phyloP scores from a whole-genome alignment of 2,329 filamentous ascomycete species.

The Hypoxylon rubiginosum region DNA sequence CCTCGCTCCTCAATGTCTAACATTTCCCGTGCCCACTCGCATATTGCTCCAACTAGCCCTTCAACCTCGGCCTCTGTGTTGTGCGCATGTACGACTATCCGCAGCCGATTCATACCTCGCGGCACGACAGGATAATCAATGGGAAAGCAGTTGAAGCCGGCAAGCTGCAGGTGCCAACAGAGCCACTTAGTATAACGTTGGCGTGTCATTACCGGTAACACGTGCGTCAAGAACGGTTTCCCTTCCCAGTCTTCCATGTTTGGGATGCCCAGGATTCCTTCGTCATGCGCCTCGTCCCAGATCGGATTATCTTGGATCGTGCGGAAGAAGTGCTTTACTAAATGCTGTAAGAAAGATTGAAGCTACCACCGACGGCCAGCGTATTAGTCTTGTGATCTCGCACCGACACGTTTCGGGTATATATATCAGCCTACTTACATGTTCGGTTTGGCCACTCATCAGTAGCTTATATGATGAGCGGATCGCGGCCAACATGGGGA shows the following conservation, averaged over 20 bases:
- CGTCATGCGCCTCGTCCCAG: constrained; percentile 46
- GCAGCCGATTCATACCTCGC: constrained; percentile 54
- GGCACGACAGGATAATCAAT: constrained; percentile 58
- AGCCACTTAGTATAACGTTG: constrained; percentile 44
- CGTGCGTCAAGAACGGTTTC: constrained; percentile 45
- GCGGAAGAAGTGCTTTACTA: constrained; percentile 46
- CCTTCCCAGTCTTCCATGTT: constrained; percentile 47
- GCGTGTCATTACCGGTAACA: constrained; percentile 49
- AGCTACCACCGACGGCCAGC: no score
- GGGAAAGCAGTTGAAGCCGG: constrained; percentile 44
- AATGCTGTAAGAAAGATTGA: no score
- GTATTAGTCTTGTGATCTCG: neutral
- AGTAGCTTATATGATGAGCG: constrained; percentile 50
- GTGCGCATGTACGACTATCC: constrained; percentile 58
- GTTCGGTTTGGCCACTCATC: constrained; percentile 52
- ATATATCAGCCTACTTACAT: no score
- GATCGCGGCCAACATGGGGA: constrained; percentile 57
- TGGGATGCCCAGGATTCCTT: constrained; percentile 50
- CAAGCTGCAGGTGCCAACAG: constrained; percentile 44
- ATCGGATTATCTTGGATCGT: constrained; percentile 44
- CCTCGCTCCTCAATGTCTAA: constrained; percentile 44
- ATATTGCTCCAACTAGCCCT: constrained; percentile 50
- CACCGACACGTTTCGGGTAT: no score
- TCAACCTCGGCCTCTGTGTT: constrained; percentile 56
- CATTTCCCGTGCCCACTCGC: constrained; percentile 52